Conservation (phyloP, 495 filamentous ascomycete genomes). For the Aspergillus carlsbadensis region DNA sequence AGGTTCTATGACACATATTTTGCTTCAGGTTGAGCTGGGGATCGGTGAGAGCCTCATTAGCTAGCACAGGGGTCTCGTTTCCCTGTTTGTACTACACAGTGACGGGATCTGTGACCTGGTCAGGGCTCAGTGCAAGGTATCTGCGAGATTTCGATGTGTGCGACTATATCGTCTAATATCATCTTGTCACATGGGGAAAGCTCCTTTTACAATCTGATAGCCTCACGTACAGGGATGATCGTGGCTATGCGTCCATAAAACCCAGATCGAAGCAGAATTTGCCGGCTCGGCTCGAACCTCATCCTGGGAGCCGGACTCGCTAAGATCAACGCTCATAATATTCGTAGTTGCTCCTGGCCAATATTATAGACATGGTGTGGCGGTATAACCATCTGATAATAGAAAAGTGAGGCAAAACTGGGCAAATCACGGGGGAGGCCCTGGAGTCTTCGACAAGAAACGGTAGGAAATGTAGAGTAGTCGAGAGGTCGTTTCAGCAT, state of each 20-base stretch:
- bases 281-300: not conserved
- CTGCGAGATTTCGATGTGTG: not conserved
- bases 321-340: not conserved
- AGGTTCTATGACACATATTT: not conserved
- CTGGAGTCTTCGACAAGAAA: not conserved
- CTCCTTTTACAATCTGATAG: not conserved
- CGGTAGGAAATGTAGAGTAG: not conserved
- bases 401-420: not conserved
- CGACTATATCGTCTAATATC: conserved; percentile 1
- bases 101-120: too few relatives aligned
- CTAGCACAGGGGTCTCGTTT: too few relatives aligned
- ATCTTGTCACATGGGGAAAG: not conserved
- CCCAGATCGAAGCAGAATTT: too few relatives aligned
- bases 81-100: not conserved
- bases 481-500: not conserved
- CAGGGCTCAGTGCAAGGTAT: not conserved
- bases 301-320: too few relatives aligned
- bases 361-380: too few relatives aligned
- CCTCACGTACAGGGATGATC: not conserved
- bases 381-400: not conserved
- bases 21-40: not conserved
- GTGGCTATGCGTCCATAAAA: not conserved
- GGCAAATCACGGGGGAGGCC: not conserved
- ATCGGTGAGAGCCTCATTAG: too few relatives aligned
- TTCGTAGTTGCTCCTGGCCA: not conserved